Conservation (phyloP, 352 stramenopile genomes). For the Globisporangium emineosum region DNA sequence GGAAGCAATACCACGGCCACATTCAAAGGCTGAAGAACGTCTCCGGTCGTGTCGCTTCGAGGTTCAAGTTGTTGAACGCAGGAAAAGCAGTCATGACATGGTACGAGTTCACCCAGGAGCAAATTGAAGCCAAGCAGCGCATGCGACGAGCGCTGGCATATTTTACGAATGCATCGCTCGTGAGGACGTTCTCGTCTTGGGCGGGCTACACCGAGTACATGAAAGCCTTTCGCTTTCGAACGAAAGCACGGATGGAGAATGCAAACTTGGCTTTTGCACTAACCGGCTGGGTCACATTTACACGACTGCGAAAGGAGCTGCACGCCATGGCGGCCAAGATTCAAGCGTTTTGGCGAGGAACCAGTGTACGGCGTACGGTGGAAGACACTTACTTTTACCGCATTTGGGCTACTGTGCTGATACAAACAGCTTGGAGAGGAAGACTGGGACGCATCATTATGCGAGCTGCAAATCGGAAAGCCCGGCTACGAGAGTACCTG, state of each 20-base stretch:
- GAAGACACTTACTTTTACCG: slow-evolving; percentile 63
- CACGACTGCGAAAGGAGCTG: slow-evolving; percentile 25
- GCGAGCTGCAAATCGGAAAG: slow-evolving; percentile 47
- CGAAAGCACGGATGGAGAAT: slow-evolving; percentile 46
- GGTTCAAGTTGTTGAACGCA: slow-evolving; percentile 39
- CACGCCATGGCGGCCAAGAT: slow-evolving; percentile 36
- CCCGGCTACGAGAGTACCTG: slow-evolving; percentile 63
- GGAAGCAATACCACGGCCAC: slow-evolving; percentile 43
- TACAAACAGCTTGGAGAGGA: slow-evolving; percentile 69
- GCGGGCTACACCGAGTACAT: slow-evolving; percentile 33
- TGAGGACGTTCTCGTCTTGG: slow-evolving; percentile 64
- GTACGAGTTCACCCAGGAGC: slow-evolving; percentile 61
- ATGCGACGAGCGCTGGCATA: slow-evolving; percentile 57
- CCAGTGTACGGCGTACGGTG: slow-evolving; percentile 29
- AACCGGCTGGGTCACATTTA: slow-evolving; percentile 45
- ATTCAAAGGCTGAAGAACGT: slow-evolving; percentile 35
- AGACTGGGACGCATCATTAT: slow-evolving; percentile 51
- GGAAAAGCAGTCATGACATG: slow-evolving; percentile 55
- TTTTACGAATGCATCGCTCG: slow-evolving; percentile 53
- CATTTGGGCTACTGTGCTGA: slow-evolving; percentile 64
- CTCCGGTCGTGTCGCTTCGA: slow-evolving; percentile 37
- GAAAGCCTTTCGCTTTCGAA: slow-evolving; percentile 37
- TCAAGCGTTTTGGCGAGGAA: slow-evolving; percentile 69
- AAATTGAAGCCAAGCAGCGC: slow-evolving; percentile 39
- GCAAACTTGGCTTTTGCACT: slow-evolving; percentile 47